Evolutionary conservation across 1,139 yeast genomes (phyloP).

Genomic region (Yamadazyma oceani): DNA sequence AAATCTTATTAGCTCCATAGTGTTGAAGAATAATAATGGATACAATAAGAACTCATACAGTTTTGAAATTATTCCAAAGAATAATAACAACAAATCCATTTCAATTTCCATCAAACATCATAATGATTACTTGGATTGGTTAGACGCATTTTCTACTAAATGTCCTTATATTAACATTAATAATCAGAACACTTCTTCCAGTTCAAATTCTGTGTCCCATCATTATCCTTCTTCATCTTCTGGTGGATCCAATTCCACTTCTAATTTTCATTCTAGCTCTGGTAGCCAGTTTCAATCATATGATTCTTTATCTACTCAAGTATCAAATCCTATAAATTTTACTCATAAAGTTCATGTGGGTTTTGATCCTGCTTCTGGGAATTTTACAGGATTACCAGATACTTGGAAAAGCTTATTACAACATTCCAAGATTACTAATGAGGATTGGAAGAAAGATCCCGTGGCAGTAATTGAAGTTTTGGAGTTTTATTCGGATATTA

Average conservation of each 20-base stretch:
- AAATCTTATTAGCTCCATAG: conserved; percentile 38
- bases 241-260: not conserved
- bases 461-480: conserved; percentile 89
- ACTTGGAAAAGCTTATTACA: conserved; percentile 75
- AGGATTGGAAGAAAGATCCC: conserved; percentile 82
- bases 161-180: conserved; percentile 61
- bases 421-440: conserved; percentile 77
- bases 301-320: conserved; percentile 26
- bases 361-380: conserved; percentile 71
- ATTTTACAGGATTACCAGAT: conserved; percentile 75
- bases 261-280: conserved; percentile 1
- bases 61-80: conserved; percentile 73
- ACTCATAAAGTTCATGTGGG: conserved; percentile 67
- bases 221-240: not conserved
- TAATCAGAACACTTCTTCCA: conserved; percentile 1
- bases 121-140: conserved; percentile 84
- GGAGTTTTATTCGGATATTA: conserved; percentile 68
- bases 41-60: conserved; percentile 64
- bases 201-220: not conserved
- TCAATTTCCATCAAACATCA: conserved; percentile 76
- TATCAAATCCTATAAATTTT: conserved; percentile 76
- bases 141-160: conserved; percentile 83
- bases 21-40: conserved; percentile 42
- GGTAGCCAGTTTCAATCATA: not conserved
- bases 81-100: conserved; percentile 55